Evolutionary conservation across 306 rosid genomes (phyloP), one percentile per base, ranked within the genome.

Genomic region (Dryas drummondii): DNA sequence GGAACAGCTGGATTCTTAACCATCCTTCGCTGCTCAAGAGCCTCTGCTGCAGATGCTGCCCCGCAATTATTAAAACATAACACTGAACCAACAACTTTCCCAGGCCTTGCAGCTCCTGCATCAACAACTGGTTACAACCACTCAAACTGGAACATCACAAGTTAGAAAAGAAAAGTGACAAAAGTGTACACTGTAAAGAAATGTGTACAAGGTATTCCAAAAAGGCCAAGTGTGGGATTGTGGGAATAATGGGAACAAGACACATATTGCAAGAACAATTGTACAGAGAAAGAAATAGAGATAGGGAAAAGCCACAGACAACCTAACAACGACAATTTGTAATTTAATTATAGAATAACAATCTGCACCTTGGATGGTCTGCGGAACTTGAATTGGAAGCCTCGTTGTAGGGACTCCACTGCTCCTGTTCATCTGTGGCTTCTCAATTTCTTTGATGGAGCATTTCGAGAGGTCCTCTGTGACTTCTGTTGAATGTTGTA

Each of bases 101-200:
- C 98, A 0, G 98, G 98, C 86, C 94, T 89, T 51, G 98, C 99
- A 66, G 90, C 97, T 84, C 82, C 97, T 88, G 85, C 76, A 83
- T 66, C 60, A 50, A 22, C 63, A 66, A 26, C 12, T 0, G 49
- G 44, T 40, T 50, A 58, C n/a, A 51, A 63, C 22, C 41, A 48
- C 52, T 72, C 47, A 41, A 42, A 62, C 66, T 37, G 41, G 32
- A 63, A 66, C 13, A 64, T 19, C 26, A 42, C 16, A 45, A 22
- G 22, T 32, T 47, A 5, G 15, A 19, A 14, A 37, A 41, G 47
- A 16, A 22, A 15, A 14, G 56, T 48, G 49, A 73, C 57, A 61
- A 47, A 17, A 17, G 22, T 16, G 40, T 40, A 54, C 13, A 17
- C 11, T 16, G 40, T 40, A 68, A 48, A 56, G 10, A 76, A 64